phyloP scores from a whole-genome alignment of 805 yeast genomes.

The Pichia insulana region DNA sequence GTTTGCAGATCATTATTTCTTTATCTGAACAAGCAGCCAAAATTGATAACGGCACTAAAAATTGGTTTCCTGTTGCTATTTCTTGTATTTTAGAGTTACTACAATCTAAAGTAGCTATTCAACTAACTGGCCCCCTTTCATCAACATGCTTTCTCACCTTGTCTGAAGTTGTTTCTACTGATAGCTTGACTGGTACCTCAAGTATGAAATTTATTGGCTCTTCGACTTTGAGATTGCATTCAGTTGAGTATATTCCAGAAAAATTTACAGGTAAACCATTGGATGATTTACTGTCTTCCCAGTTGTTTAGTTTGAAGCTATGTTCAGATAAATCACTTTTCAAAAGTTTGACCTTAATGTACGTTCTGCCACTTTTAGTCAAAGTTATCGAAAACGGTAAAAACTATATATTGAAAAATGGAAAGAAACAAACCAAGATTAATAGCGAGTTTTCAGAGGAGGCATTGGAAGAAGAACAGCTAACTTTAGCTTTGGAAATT shows the following conservation, averaged over 20 bases:
- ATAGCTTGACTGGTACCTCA: conserved; percentile 42
- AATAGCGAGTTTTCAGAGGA: conserved; percentile 72
- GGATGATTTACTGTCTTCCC: conserved; percentile 47
- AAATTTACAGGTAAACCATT: conserved; percentile 43
- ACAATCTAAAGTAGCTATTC: conserved; percentile 24
- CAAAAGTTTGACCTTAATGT: conserved; percentile 60
- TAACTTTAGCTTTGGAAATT: conserved; percentile 68
- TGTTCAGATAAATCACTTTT: conserved; percentile 65
- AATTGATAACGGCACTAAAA: conserved; percentile 54
- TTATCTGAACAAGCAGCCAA: conserved; percentile 41
- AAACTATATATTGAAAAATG: conserved; percentile 41
- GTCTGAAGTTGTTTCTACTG: conserved; percentile 34
- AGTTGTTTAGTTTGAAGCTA: conserved; percentile 68
- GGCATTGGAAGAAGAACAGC: conserved; percentile 81
- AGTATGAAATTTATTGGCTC: conserved; percentile 51
- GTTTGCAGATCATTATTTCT: conserved; percentile 43
- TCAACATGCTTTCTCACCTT: conserved; percentile 45
- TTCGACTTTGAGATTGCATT: conserved; percentile 54
- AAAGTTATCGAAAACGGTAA: conserved; percentile 63
- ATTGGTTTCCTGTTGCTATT: conserved; percentile 70
- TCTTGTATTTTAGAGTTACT: conserved; percentile 38
- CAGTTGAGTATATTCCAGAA: conserved; percentile 37
- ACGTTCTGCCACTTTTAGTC: conserved; percentile 65
- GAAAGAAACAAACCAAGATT: conserved; percentile 37
- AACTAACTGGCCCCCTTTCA: conserved; percentile 32